A percentile compares a stretch with the other conserved stretches of the same genome.
Conservation (phyloP, 352 stramenopile species). For the Lagenidium giganteum region DNA sequence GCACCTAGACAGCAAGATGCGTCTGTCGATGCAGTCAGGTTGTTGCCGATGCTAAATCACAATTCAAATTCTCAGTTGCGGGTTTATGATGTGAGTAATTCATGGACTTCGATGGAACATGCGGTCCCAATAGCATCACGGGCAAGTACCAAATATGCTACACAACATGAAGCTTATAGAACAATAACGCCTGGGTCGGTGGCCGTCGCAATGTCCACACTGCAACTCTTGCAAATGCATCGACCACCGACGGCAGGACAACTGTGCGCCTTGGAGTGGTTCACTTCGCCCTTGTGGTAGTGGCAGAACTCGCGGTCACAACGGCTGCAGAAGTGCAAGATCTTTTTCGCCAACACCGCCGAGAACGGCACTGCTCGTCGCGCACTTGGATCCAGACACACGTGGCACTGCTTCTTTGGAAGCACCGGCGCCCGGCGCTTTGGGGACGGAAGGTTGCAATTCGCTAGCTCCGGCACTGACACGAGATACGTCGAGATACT, state of each 20-base stretch:
- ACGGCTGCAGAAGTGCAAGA: constrained; percentile 78
- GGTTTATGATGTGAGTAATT: too few relatives aligned
- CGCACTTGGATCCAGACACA: too few relatives aligned
- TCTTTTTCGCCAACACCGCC: constrained; percentile 54
- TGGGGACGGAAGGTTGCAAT: constrained; percentile 44
- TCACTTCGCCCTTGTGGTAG: constrained; percentile 75
- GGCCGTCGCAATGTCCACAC: too few relatives aligned
- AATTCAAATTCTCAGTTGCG: too few relatives aligned
- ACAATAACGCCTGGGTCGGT: too few relatives aligned
- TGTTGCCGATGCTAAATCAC: too few relatives aligned
- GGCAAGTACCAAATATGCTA: too few relatives aligned
- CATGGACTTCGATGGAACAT: too few relatives aligned
- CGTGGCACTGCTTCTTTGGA: constrained; percentile 63
- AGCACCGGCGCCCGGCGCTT: constrained; percentile 29
- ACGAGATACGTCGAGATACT: constrained; percentile 85
- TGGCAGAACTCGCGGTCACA: constrained; percentile 83
- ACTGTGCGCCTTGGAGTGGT: constrained; percentile 71
- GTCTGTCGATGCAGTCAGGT: too few relatives aligned
- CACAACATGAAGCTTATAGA: too few relatives aligned
- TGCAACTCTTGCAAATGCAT: constrained; percentile 71
- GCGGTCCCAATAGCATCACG: too few relatives aligned
- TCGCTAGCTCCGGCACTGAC: constrained; percentile 58
- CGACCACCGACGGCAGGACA: constrained; percentile 75
- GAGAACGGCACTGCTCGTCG: constrained; percentile 67
- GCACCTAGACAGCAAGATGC: too few relatives aligned